Evolutionary conservation across 2,329 filamentous ascomycete species (phyloP).

Genomic region (Trichoderma citrinoviride): DNA sequence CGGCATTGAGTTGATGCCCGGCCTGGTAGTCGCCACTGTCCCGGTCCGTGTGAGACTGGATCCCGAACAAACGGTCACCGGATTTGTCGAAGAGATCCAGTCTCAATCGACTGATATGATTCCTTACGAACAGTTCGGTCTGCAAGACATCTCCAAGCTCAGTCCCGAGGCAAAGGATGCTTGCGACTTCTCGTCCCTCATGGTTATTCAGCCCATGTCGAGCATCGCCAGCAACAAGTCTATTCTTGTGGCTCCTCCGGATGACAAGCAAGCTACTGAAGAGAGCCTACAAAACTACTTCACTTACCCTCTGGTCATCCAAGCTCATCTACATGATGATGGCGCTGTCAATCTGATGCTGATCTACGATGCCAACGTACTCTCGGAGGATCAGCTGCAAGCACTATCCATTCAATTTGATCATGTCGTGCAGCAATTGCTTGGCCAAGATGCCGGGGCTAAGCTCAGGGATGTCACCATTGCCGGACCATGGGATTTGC

Average conservation of each 20-base stretch:
- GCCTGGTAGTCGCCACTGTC: conserved; percentile 33
- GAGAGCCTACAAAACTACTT: conserved; percentile 18
- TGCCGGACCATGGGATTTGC: conserved; percentile 6
- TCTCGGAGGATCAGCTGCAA: background rate
- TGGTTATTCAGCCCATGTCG: conserved; percentile 29
- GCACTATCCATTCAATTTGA: conserved; percentile 7
- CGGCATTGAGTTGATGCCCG: conserved; percentile 30
- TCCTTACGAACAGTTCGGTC: conserved; percentile 26
- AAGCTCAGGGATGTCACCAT: background rate
- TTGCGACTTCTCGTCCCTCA: conserved; percentile 31
- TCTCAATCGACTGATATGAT: conserved; percentile 1
- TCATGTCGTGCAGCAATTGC: conserved; percentile 14
- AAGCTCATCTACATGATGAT: conserved; percentile 9
- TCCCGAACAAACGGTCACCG: conserved; percentile 11
- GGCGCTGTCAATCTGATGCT: background rate
- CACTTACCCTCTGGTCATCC: conserved; percentile 13
- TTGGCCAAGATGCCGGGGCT: background rate
- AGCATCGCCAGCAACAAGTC: background rate
- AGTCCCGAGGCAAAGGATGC: conserved; percentile 24
- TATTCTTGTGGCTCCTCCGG: background rate
- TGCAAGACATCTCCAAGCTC: conserved; percentile 25
- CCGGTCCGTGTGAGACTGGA: conserved; percentile 28
- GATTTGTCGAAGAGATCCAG: conserved; percentile 24
- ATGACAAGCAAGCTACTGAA: background rate
- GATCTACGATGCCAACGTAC: background rate